Evolutionary conservation across 176 grass and related monocot genomes (phyloP).

Genomic region (Calamus simplicifolius): DNA sequence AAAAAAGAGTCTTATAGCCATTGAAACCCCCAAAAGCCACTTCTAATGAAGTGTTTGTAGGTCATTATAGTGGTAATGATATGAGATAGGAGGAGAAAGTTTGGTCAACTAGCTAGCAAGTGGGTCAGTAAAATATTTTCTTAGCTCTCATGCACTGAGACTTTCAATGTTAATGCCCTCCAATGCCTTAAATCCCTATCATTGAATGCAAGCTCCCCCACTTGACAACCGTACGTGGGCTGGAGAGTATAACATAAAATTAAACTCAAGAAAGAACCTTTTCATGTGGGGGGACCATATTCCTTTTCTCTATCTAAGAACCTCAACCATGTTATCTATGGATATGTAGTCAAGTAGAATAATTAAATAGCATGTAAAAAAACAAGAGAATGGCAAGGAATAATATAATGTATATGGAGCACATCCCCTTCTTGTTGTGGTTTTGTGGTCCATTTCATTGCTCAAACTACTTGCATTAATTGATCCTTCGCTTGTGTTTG

Average conservation of each 20-base stretch:
- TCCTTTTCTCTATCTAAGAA: background rate
- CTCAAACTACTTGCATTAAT: too few relatives aligned
- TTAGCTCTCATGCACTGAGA: too few relatives aligned
- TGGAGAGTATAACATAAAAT: background rate
- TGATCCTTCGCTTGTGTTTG: too few relatives aligned
- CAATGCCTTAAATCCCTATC: too few relatives aligned
- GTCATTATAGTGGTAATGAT: conserved; percentile 1
- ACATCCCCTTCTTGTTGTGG: conserved; percentile 7
- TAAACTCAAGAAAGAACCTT: conserved; percentile 4
- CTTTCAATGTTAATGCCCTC: too few relatives aligned
- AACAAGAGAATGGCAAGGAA: too few relatives aligned
- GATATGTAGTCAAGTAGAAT: background rate
- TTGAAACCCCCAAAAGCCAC: too few relatives aligned
- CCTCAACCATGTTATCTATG: background rate
- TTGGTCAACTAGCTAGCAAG: conserved; percentile 27
- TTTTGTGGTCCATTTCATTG: conserved; percentile 24
- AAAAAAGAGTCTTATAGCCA: too few relatives aligned
- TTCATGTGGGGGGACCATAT: conserved; percentile 5
- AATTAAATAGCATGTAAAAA: background rate
- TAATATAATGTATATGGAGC: background rate
- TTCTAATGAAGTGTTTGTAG: background rate
- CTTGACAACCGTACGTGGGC: too few relatives aligned
- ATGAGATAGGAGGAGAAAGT: background rate
- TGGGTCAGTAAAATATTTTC: conserved; percentile 24
- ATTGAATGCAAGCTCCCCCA: too few relatives aligned